Percentiles rank a stretch among this genome's conserved stretches.
These are phyloP conservation scores for Cryptomeria japonica DNA, from an alignment of 75 land plant genomes.

Conservation along the genomic window DNA sequence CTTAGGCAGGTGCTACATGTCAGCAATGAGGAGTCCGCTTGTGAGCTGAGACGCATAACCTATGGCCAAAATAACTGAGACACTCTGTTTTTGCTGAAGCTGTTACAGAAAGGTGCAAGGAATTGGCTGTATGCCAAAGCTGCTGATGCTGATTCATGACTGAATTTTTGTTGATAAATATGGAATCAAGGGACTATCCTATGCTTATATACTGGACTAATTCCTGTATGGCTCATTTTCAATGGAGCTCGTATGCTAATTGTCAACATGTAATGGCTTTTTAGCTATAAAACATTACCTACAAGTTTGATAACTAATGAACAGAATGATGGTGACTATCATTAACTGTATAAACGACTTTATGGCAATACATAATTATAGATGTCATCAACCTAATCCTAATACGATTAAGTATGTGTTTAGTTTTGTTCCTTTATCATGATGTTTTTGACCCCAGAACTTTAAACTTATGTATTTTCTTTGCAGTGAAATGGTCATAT, in stretches of 20 bases:
- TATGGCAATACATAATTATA: too few species aligned
- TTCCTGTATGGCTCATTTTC: not conserved
- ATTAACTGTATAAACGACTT: not conserved
- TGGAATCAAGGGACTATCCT: not conserved
- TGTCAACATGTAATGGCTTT: not conserved
- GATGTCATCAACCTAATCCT: too few species aligned
- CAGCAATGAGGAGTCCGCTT: slow-evolving; percentile 7
- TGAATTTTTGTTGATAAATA: not conserved
- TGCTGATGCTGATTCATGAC: not conserved
- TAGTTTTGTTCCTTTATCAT: too few species aligned
- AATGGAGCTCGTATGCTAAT: not conserved
- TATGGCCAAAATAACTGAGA: not conserved
- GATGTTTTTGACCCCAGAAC: too few species aligned
- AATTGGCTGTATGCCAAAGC: not conserved
- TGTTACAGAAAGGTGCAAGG: not conserved
- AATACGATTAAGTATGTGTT: too few species aligned
- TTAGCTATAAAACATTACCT: not conserved
- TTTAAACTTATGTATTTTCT: too few species aligned
- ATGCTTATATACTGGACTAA: not conserved
- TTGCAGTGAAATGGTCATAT: too few species aligned
- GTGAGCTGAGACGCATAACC: not conserved
- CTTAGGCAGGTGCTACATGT: not conserved
- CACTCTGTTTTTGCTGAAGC: not conserved
- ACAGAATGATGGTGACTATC: not conserved
- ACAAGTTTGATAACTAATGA: not conserved